phyloP scores from a whole-genome alignment of 306 rosid species.

The Bauhinia variegata region DNA sequence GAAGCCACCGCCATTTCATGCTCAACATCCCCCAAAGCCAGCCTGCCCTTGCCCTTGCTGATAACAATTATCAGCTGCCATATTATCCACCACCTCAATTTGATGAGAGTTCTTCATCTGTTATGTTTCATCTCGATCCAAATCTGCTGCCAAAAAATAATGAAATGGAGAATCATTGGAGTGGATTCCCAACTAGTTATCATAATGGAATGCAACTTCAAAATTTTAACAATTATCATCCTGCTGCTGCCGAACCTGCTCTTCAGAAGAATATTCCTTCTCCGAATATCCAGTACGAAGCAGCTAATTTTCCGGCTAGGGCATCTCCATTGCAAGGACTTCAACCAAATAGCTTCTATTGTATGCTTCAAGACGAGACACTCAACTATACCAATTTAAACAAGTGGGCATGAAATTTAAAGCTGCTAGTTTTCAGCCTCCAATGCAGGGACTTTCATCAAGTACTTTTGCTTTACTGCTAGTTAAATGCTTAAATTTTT shows the following conservation, averaged over 20 bases:
- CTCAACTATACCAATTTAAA: not conserved
- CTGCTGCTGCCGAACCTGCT: not conserved
- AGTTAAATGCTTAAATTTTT: no score
- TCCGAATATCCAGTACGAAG: conserved; percentile 19
- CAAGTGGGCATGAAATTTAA: not conserved
- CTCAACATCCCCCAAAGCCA: not conserved
- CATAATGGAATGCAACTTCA: not conserved
- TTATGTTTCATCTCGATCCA: not conserved
- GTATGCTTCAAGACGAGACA: not conserved
- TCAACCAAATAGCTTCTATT: not conserved
- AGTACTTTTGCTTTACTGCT: no score
- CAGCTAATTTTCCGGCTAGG: not conserved
- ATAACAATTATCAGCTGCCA: not conserved
- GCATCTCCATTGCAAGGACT: conserved; percentile 3
- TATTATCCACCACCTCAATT: not conserved
- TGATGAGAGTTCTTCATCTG: not conserved
- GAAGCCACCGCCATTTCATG: conserved; percentile 10
- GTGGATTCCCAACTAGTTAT: not conserved
- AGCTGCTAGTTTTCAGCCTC: no score
- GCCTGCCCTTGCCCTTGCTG: not conserved
- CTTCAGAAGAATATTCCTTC: not conserved
- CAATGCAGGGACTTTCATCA: no score
- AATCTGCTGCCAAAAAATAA: not conserved
- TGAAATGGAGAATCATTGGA: not conserved
- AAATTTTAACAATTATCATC: not conserved